phyloP scores from a whole-genome alignment of 2,329 filamentous ascomycete genomes.

The Sclerotiophoma versabilis region DNA sequence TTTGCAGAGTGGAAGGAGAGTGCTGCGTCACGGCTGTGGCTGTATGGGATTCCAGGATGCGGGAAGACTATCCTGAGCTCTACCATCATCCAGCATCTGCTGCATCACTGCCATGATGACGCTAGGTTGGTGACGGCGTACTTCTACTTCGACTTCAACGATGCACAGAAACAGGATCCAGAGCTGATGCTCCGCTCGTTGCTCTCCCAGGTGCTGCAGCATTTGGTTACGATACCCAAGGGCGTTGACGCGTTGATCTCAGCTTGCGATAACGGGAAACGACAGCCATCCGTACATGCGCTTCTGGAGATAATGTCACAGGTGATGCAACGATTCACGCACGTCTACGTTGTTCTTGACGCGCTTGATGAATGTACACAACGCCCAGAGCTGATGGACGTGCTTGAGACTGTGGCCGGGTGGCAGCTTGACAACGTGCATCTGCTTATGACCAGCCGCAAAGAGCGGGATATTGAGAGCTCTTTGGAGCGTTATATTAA shows the following conservation, averaged over 20 bases:
- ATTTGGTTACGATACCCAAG: constrained; percentile 16
- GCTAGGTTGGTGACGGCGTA: constrained; percentile 22
- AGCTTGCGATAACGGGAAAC: constrained; percentile 27
- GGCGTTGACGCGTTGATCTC: constrained; percentile 36
- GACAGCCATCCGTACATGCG: constrained; percentile 26
- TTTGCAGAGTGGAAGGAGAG: constrained; percentile 44
- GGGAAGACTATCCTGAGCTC: constrained; percentile 54
- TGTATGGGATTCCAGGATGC: constrained; percentile 52
- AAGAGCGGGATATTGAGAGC: constrained; percentile 38
- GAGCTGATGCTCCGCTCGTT: constrained; percentile 50
- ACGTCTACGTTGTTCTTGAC: constrained; percentile 32
- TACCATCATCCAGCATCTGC: constrained; percentile 44
- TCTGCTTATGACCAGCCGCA: constrained; percentile 38
- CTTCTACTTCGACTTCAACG: constrained; percentile 49
- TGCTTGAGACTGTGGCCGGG: constrained; percentile 25
- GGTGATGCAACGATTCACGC: constrained; percentile 34
- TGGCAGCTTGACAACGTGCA: constrained; percentile 35
- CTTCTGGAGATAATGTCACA: constrained; percentile 30
- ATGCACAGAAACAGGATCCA: constrained; percentile 45
- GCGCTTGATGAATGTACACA: constrained; percentile 40
- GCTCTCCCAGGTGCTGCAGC: constrained; percentile 44
- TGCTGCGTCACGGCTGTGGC: constrained; percentile 45
- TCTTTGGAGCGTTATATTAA: constrained; percentile 24
- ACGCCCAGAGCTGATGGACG: constrained; percentile 30
- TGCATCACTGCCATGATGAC: constrained; percentile 22